Evolutionary conservation across 2,329 filamentous ascomycete species (phyloP).

Genomic region (Magnaporthales sp.): DNA sequence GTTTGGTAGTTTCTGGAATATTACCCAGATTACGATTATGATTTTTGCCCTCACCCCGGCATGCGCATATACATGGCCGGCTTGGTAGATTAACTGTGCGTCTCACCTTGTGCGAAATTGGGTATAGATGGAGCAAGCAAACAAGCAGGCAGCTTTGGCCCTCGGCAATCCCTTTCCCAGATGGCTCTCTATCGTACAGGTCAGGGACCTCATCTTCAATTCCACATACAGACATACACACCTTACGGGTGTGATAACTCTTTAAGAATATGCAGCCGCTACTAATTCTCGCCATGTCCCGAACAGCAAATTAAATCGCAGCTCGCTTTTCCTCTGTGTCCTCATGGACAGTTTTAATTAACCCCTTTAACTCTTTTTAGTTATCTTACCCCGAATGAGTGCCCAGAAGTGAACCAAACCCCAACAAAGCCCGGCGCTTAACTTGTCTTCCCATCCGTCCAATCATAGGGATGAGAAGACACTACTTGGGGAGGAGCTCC

Average conservation of each 20-base stretch:
- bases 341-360: too few species aligned
- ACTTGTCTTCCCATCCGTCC: neutral
- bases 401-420: neutral
- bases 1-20: neutral
- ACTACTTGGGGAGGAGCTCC: neutral
- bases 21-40: neutral
- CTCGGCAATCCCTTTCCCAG: neutral
- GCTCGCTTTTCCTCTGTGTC: too few species aligned
- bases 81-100: neutral
- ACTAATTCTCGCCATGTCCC: neutral
- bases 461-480: neutral
- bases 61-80: neutral
- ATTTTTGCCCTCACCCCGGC: neutral
- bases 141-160: neutral
- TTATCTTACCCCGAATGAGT: neutral
- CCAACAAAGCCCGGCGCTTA: neutral
- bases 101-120: neutral
- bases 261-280: neutral
- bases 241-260: too few species aligned
- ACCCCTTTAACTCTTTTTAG: neutral
- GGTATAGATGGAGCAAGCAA: neutral
- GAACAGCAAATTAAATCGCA: neutral
- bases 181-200: neutral
- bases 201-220: neutral
- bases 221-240: too few species aligned